phyloP scores from a whole-genome alignment of 2,329 filamentous ascomycete genomes.

The Thielaviopsis euricoi region DNA sequence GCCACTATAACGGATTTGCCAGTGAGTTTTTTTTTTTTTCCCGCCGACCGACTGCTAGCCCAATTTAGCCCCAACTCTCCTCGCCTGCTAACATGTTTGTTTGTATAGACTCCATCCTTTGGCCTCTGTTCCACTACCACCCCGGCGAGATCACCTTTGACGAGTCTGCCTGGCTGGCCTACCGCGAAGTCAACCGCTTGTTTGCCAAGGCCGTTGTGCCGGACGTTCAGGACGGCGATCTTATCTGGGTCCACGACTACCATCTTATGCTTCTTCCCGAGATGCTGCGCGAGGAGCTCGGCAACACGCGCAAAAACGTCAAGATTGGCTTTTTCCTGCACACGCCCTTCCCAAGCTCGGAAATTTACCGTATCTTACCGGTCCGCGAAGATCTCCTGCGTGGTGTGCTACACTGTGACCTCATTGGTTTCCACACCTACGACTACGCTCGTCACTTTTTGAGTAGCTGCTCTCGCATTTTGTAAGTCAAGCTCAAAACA shows the following conservation, averaged over 20 bases:
- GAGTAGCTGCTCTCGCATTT: constrained; percentile 86
- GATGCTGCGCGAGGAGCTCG: constrained; percentile 86
- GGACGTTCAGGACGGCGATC: constrained; percentile 80
- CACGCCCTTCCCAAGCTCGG: constrained; percentile 89
- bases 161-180: constrained; percentile 84
- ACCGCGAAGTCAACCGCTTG: constrained; percentile 79
- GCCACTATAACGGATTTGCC: constrained; percentile 95
- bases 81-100: background rate
- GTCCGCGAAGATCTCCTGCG: constrained; percentile 78
- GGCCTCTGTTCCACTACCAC: constrained; percentile 98
- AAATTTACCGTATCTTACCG: constrained; percentile 90
- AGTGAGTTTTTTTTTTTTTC: constrained; percentile 52
- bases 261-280: constrained; percentile 92
- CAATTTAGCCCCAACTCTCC: too few species aligned
- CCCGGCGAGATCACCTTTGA: constrained; percentile 97
- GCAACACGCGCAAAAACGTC: constrained; percentile 66
- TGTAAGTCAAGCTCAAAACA: constrained; percentile 32
- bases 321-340: constrained; percentile 98
- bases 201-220: constrained; percentile 79
- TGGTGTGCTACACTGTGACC: constrained; percentile 79
- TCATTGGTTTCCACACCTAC: constrained; percentile 97
- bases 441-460: constrained; percentile 97
- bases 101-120: constrained; percentile 72
- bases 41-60: too few species aligned
- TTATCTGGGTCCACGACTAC: constrained; percentile 98